Conservation (phyloP, 192 early-diverging fungal species). For the Mortierella alpina region DNA sequence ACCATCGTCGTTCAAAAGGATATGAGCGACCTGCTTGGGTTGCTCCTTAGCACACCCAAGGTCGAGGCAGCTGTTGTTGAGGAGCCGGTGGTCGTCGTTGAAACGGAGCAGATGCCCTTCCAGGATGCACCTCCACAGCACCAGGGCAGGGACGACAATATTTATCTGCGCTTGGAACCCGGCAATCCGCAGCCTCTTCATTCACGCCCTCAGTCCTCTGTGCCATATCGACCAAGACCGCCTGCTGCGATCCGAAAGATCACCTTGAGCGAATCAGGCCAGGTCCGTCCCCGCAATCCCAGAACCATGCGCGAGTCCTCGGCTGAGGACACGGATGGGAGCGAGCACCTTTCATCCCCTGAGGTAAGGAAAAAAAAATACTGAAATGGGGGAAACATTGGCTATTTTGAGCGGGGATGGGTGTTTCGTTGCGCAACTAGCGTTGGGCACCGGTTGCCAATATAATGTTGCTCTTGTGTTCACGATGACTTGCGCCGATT, state of each 20-base stretch:
- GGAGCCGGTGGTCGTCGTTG: too few relatives aligned
- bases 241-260: slow-evolving; percentile 26
- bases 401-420: too few relatives aligned
- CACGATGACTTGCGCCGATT: too few relatives aligned
- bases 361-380: slow-evolving; percentile 19
- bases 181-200: slow-evolving; percentile 1
- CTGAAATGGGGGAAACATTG: not conserved
- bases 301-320: slow-evolving; percentile 18
- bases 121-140: too few relatives aligned
- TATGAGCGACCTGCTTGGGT: slow-evolving; percentile 24
- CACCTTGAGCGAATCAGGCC: slow-evolving; percentile 28
- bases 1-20: slow-evolving; percentile 40
- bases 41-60: slow-evolving; percentile 16
- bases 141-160: not conserved
- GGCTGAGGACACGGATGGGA: slow-evolving; percentile 20
- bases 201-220: slow-evolving; percentile 16
- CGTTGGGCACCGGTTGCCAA: too few relatives aligned
- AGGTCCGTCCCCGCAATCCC: slow-evolving; percentile 20
- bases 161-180: slow-evolving; percentile 6
- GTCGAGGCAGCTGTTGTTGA: not conserved
- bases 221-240: not conserved
- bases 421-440: too few relatives aligned
- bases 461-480: too few relatives aligned
- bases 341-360: slow-evolving; percentile 27
- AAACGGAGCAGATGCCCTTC: too few relatives aligned